phyloP scores from a whole-genome alignment of 2,329 filamentous ascomycete genomes.

The Zasmidium angulare region DNA sequence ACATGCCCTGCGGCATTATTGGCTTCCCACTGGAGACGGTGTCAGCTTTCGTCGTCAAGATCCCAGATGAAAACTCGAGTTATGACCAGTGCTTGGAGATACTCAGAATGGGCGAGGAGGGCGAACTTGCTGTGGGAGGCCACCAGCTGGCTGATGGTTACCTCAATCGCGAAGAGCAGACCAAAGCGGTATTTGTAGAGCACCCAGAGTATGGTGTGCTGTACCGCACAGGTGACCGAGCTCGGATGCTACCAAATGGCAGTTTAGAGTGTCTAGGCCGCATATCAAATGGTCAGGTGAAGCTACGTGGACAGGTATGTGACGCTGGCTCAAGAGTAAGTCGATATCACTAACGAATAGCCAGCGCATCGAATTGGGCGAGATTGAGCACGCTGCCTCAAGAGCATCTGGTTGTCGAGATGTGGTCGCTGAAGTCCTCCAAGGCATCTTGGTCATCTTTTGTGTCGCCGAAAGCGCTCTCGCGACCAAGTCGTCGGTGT shows the following conservation, averaged over 20 bases:
- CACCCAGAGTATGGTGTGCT: slow-evolving; percentile 64
- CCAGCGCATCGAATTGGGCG: slow-evolving; percentile 54
- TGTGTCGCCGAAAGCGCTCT: slow-evolving; percentile 55
- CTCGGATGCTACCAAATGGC: slow-evolving; percentile 65
- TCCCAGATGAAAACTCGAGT: slow-evolving; percentile 1
- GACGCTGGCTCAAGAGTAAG: slow-evolving; percentile 56
- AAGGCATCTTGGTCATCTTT: slow-evolving; percentile 71
- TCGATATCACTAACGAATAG: slow-evolving; percentile 56
- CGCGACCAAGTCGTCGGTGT: slow-evolving; percentile 47
- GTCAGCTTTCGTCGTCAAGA: slow-evolving; percentile 67
- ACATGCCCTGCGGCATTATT: slow-evolving; percentile 65
- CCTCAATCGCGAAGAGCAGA: slow-evolving; percentile 77
- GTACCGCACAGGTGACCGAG: slow-evolving; percentile 86
- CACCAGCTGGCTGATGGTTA: slow-evolving; percentile 78
- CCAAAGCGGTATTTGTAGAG: slow-evolving; percentile 67
- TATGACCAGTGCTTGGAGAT: slow-evolving; percentile 40
- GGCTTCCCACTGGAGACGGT: slow-evolving; percentile 79
- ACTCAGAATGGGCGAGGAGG: slow-evolving; percentile 65
- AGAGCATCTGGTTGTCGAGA: slow-evolving; percentile 62
- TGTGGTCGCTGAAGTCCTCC: slow-evolving; percentile 66
- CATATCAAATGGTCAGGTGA: slow-evolving; percentile 77
- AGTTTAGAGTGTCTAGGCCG: slow-evolving; percentile 81
- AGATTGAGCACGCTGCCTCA: slow-evolving; percentile 70
- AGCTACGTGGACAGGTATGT: slow-evolving; percentile 79
- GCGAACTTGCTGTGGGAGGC: slow-evolving; percentile 81